Percentiles rank a stretch among this genome's conserved stretches.
phyloP scores from a whole-genome alignment of 2,329 filamentous ascomycete species.

The Aspergillus aculeatus region DNA sequence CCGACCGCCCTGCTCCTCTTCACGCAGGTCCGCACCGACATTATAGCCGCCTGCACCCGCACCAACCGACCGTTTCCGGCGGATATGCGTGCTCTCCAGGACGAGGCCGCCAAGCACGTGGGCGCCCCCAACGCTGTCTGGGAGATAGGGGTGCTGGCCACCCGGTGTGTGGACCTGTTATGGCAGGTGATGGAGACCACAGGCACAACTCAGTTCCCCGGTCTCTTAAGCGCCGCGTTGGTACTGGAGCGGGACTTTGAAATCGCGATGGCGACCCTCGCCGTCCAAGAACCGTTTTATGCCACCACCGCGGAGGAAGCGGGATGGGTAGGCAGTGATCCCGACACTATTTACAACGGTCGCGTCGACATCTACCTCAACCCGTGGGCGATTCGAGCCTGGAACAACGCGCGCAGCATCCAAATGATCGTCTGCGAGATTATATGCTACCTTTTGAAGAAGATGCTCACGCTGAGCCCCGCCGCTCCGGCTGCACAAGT shows the following conservation, averaged over 20 bases:
- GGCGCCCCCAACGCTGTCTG: slow-evolving; percentile 16
- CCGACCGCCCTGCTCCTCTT: slow-evolving; percentile 21
- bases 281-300: slow-evolving; percentile 17
- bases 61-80: slow-evolving; percentile 14
- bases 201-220: slow-evolving; percentile 2
- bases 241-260: slow-evolving; percentile 12
- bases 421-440: slow-evolving; percentile 23
- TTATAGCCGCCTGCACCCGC: slow-evolving; percentile 20
- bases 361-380: slow-evolving; percentile 16
- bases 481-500: neutral
- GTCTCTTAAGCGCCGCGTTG: slow-evolving; percentile 15
- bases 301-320: neutral
- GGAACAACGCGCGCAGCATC: slow-evolving; percentile 23
- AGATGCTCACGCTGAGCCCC: slow-evolving; percentile 11
- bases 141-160: slow-evolving; percentile 18
- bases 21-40: slow-evolving; percentile 27
- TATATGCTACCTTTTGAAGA: slow-evolving; percentile 14
- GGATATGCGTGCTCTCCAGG: slow-evolving; percentile 20
- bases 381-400: slow-evolving; percentile 21
- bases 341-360: slow-evolving; percentile 14
- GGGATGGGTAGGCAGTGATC: neutral
- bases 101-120: slow-evolving; percentile 19
- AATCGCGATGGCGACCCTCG: neutral
- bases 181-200: slow-evolving; percentile 4
- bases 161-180: slow-evolving; percentile 17